These are phyloP conservation scores for Fusarium udum DNA, from an alignment of 2,329 filamentous ascomycete genomes.

Conservation along the genomic window DNA sequence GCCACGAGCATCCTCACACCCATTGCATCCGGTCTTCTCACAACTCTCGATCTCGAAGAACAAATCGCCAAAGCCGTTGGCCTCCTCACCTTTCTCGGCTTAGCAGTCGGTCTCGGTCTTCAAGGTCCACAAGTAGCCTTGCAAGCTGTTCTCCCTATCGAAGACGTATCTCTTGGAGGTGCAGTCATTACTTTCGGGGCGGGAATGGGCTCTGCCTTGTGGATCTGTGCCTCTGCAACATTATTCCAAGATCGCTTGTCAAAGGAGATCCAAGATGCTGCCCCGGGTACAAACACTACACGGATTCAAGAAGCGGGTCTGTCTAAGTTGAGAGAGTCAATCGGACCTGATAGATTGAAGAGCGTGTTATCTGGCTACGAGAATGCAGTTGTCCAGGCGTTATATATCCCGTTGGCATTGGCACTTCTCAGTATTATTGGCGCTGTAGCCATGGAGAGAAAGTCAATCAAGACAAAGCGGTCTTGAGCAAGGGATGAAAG, in stretches of 20 bases:
- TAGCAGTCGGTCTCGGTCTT: constrained; percentile 35
- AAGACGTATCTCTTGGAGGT: constrained; percentile 38
- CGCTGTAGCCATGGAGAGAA: constrained; percentile 35
- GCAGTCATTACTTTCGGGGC: constrained; percentile 38
- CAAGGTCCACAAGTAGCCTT: constrained; percentile 36
- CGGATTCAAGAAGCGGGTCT: constrained; percentile 20
- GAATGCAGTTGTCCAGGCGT: constrained; percentile 33
- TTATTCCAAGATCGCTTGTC: constrained; percentile 35
- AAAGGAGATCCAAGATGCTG: constrained; percentile 22
- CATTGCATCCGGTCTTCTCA: constrained; percentile 35
- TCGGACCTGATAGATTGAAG: constrained; percentile 17
- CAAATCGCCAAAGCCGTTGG: constrained; percentile 33
- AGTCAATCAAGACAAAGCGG: constrained; percentile 37
- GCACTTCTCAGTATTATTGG: constrained; percentile 33
- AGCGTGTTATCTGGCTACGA: constrained; percentile 35
- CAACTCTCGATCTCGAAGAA: constrained; percentile 32
- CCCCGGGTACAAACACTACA: constrained; percentile 15
- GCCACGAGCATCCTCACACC: constrained; percentile 34
- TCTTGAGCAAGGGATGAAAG: neutral
- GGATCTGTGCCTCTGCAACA: constrained; percentile 41
- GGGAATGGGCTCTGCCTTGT: constrained; percentile 37
- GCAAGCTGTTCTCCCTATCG: constrained; percentile 27
- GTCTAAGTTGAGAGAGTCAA: constrained; percentile 24
- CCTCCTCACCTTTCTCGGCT: constrained; percentile 33
- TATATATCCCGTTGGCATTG: constrained; percentile 36